These are phyloP conservation scores for Borovskyia barvae DNA, from an alignment of 208 protist species.

Conservation along the genomic window DNA sequence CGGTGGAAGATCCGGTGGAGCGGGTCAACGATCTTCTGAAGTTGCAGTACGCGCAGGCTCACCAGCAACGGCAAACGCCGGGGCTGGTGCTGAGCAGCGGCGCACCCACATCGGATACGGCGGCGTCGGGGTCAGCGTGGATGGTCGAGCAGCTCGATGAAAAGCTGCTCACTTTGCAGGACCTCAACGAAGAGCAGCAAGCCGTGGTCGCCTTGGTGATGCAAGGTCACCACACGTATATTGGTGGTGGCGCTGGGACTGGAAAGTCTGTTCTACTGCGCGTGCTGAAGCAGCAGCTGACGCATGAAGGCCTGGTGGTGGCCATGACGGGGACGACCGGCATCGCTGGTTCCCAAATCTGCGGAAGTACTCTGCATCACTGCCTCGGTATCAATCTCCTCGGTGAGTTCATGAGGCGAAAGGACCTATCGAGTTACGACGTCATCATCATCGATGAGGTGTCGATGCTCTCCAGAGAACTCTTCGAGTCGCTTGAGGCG, in stretches of 20 bases:
- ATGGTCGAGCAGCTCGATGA: slow-evolving; percentile 20
- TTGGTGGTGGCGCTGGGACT: slow-evolving; percentile 86
- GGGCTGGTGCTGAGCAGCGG: slow-evolving; percentile 31
- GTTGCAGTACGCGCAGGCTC: slow-evolving; percentile 42
- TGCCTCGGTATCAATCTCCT: slow-evolving; percentile 81
- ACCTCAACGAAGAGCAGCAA: slow-evolving; percentile 84
- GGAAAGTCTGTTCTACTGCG: slow-evolving; percentile 87
- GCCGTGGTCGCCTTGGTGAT: slow-evolving; percentile 70
- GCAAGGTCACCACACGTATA: slow-evolving; percentile 80
- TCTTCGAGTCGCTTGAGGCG: slow-evolving; percentile 83
- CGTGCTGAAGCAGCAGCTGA: slow-evolving; percentile 71
- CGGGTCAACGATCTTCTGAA: slow-evolving; percentile 39
- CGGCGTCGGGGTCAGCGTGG: not conserved
- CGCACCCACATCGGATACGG: not conserved
- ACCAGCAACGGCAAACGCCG: slow-evolving; percentile 17
- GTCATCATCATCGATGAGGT: slow-evolving; percentile 94
- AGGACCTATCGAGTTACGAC: slow-evolving; percentile 73
- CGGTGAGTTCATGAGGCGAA: slow-evolving; percentile 66
- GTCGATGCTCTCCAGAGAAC: slow-evolving; percentile 80
- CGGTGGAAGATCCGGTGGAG: slow-evolving; percentile 19
- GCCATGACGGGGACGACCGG: slow-evolving; percentile 86
- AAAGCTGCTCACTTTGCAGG: slow-evolving; percentile 52
- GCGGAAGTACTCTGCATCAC: slow-evolving; percentile 88
- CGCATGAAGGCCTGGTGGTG: slow-evolving; percentile 58
- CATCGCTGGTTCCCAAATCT: slow-evolving; percentile 74